Evolutionary conservation across 2,329 filamentous ascomycete species (phyloP).

Genomic region (Mariannaea sp.): DNA sequence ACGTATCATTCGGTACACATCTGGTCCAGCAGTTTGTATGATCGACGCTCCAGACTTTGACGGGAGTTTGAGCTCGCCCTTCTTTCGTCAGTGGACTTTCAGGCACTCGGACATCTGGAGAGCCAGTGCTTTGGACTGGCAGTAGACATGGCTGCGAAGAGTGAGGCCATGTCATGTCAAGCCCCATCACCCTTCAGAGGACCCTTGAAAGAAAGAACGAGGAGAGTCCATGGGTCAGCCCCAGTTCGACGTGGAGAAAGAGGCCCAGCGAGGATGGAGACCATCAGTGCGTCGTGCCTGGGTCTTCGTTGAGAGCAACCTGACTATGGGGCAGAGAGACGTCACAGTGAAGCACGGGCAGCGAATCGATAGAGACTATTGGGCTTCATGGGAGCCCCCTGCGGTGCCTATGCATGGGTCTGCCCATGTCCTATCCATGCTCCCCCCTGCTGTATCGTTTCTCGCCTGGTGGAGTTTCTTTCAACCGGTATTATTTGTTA

Average conservation of each 20-base stretch:
- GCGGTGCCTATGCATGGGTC: constrained; percentile 21
- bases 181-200: too few species aligned
- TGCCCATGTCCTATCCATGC: constrained; percentile 9
- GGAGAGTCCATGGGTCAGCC: neutral
- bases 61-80: constrained; percentile 27
- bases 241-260: neutral
- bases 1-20: too few species aligned
- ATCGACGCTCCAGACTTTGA: constrained; percentile 36
- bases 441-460: constrained; percentile 23
- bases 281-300: too few species aligned
- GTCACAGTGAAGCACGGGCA: neutral
- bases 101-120: constrained; percentile 32
- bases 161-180: constrained; percentile 21
- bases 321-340: too few species aligned
- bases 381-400: constrained; percentile 1
- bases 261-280: neutral
- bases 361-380: neutral
- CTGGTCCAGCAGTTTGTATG: constrained; percentile 37
- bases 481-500: constrained; percentile 21
- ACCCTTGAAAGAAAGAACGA: neutral
- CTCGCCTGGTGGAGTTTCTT: constrained; percentile 25
- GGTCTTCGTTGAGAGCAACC: too few species aligned
- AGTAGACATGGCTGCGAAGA: constrained; percentile 11
- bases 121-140: constrained; percentile 32
- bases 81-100: constrained; percentile 10